Percentiles rank a stretch among this genome's conserved stretches.
Evolutionary conservation across 305 asterid genomes (phyloP).

Genomic region (Fraxinus paxiana): DNA sequence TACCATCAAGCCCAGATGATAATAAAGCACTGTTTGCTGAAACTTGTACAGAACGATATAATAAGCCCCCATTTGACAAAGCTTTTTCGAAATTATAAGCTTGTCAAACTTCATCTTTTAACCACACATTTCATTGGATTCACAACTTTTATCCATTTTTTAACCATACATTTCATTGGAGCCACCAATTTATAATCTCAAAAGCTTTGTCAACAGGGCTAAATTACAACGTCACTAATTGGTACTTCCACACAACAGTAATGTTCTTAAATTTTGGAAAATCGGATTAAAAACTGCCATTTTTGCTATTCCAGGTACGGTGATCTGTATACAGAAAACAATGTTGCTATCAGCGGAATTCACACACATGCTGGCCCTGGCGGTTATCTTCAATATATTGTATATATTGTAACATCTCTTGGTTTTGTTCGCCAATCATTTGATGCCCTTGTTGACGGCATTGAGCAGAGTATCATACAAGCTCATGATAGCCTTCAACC

Average conservation of each 20-base stretch:
- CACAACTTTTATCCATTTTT: background rate
- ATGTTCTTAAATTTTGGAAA: conserved; percentile 10
- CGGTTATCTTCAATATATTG: conserved; percentile 90
- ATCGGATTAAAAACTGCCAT: conserved; percentile 13
- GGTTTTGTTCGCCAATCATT: conserved; percentile 97
- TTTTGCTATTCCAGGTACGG: conserved; percentile 61
- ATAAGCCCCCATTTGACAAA: background rate
- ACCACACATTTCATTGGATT: background rate
- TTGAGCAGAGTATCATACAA: conserved; percentile 79
- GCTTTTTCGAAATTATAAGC: background rate
- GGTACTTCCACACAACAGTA: background rate
- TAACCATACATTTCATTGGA: background rate
- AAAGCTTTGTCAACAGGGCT: background rate
- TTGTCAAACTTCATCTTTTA: background rate
- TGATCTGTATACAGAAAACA: conserved; percentile 70
- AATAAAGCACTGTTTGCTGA: conserved; percentile 11
- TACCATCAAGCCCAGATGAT: conserved; percentile 1
- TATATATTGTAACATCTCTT: conserved; percentile 85
- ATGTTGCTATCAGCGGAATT: conserved; percentile 93
- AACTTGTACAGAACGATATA: background rate
- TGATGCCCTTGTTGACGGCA: conserved; percentile 92
- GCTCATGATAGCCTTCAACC: conserved; percentile 90
- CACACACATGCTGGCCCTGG: conserved; percentile 99
- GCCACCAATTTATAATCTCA: background rate
- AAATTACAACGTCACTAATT: background rate